A percentile compares a stretch with the other conserved stretches of the same genome.
These are phyloP conservation scores for Dentipellis sp. DNA, from an alignment of 768 basidiomycete genomes.

Conservation along the genomic window DNA sequence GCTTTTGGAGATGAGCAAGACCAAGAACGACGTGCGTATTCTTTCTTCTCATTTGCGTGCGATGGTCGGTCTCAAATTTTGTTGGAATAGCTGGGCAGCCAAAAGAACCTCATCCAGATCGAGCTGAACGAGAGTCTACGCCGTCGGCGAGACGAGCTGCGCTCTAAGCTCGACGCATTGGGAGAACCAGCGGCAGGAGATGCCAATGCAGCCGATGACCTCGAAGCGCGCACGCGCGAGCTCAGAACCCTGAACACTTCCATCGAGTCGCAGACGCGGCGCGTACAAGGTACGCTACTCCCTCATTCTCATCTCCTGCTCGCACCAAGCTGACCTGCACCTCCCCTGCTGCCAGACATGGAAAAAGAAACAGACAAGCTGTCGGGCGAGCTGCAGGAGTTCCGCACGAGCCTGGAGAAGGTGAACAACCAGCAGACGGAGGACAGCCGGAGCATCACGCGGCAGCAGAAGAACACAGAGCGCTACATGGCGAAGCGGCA, in stretches of 20 bases:
- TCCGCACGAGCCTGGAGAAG: slow-evolving; percentile 57
- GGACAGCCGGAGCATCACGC: slow-evolving; percentile 78
- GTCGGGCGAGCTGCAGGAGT: slow-evolving; percentile 54
- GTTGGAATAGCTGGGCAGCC: slow-evolving; percentile 50
- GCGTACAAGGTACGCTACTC: slow-evolving; percentile 42
- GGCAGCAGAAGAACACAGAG: slow-evolving; percentile 92
- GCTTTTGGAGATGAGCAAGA: slow-evolving; percentile 57
- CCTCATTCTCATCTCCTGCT: background rate
- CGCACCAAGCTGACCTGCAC: too few relatives aligned
- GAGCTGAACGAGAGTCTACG: slow-evolving; percentile 87
- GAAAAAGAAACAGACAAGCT: slow-evolving; percentile 68
- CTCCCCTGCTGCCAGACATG: slow-evolving; percentile 34
- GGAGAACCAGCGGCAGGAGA: slow-evolving; percentile 51
- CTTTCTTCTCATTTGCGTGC: background rate
- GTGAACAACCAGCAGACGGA: slow-evolving; percentile 78
- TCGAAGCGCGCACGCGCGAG: slow-evolving; percentile 63
- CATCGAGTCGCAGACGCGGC: slow-evolving; percentile 55
- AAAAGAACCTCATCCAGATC: slow-evolving; percentile 79
- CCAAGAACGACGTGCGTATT: slow-evolving; percentile 59
- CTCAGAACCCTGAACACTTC: slow-evolving; percentile 55
- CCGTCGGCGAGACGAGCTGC: slow-evolving; percentile 72
- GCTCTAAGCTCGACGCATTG: slow-evolving; percentile 65
- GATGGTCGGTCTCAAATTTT: slow-evolving; percentile 1
- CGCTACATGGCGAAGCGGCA: slow-evolving; percentile 89
- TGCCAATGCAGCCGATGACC: slow-evolving; percentile 49